A percentile compares a stretch with the other conserved stretches of the same genome.
Conservation (phyloP, 305 asterid species). For the Plantago rigida region DNA sequence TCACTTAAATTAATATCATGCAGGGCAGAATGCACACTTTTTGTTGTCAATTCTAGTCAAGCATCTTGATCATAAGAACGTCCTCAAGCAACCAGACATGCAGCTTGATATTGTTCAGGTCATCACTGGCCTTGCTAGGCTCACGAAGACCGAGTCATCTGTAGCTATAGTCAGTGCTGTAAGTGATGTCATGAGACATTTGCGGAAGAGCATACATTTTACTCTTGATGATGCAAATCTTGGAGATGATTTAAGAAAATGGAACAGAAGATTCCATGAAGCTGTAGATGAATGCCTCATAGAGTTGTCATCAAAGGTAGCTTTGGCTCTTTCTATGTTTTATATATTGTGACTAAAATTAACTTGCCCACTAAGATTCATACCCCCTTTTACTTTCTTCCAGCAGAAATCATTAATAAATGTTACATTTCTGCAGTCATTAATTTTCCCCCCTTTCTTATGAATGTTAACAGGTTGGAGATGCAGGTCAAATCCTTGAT, state of each 20-base stretch:
- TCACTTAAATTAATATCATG: background rate
- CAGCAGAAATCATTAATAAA: constrained; percentile 8
- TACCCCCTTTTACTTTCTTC: background rate
- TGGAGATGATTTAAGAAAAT: constrained; percentile 59
- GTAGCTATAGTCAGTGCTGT: constrained; percentile 76
- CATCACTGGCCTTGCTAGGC: constrained; percentile 56
- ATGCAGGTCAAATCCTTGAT: constrained; percentile 72
- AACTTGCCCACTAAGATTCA: background rate
- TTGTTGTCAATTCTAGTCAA: constrained; percentile 76
- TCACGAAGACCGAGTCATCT: constrained; percentile 61
- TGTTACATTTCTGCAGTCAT: constrained; percentile 4
- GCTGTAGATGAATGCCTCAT: constrained; percentile 81
- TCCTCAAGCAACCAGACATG: constrained; percentile 77
- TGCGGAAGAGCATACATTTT: constrained; percentile 78
- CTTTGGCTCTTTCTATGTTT: constrained; percentile 11
- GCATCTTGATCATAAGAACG: constrained; percentile 91
- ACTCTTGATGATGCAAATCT: constrained; percentile 65
- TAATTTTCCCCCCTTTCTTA: background rate
- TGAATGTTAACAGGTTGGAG: constrained; percentile 55
- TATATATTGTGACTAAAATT: background rate
- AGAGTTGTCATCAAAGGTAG: constrained; percentile 78
- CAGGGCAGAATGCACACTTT: constrained; percentile 81
- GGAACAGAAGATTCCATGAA: constrained; percentile 67
- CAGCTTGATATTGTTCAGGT: constrained; percentile 87
- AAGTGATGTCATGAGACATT: constrained; percentile 79